These are phyloP conservation scores for Ophiocordyceps camponoti-rufipedis DNA, from an alignment of 2,329 filamentous ascomycete species.

Conservation along the genomic window DNA sequence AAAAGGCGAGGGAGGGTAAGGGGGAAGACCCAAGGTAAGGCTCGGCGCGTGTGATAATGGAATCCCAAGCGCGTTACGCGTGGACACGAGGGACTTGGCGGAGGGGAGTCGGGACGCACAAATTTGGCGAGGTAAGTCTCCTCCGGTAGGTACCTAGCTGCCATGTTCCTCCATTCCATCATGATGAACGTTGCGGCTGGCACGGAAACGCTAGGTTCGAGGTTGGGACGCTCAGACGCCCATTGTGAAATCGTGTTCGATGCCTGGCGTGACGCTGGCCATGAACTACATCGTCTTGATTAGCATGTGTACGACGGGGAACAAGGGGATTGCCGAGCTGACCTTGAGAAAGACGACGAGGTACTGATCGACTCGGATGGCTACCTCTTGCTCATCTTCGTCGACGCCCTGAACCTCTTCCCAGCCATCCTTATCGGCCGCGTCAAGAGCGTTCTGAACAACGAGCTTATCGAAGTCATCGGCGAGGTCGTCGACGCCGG, in stretches of 20 bases:
- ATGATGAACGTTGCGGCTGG: too few relatives aligned
- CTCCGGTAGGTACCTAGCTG: too few relatives aligned
- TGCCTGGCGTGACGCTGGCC: constrained; percentile 83
- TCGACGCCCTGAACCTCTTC: constrained; percentile 44
- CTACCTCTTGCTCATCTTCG: constrained; percentile 52
- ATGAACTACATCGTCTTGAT: constrained; percentile 35
- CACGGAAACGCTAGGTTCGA: too few relatives aligned
- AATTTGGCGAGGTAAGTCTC: too few relatives aligned
- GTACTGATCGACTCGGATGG: constrained; percentile 77
- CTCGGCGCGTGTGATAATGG: too few relatives aligned
- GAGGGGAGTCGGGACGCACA: too few relatives aligned
- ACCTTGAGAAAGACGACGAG: constrained; percentile 77
- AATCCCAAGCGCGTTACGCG: too few relatives aligned
- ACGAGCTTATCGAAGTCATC: constrained; percentile 57
- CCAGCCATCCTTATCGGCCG: constrained; percentile 41
- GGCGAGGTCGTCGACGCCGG: constrained; percentile 59
- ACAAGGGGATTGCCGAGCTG: not conserved
- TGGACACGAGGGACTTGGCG: too few relatives aligned
- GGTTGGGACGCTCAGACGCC: constrained; percentile 40
- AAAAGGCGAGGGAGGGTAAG: too few relatives aligned
- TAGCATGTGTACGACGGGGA: not conserved
- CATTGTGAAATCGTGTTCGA: constrained; percentile 98
- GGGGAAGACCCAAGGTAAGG: too few relatives aligned
- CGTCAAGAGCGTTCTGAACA: constrained; percentile 30
- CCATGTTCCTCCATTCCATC: too few relatives aligned